Percentiles rank a stretch among this genome's conserved stretches.
Evolutionary conservation across 2,329 filamentous ascomycete genomes (phyloP).

Genomic region (Diaporthe citrichinensis): DNA sequence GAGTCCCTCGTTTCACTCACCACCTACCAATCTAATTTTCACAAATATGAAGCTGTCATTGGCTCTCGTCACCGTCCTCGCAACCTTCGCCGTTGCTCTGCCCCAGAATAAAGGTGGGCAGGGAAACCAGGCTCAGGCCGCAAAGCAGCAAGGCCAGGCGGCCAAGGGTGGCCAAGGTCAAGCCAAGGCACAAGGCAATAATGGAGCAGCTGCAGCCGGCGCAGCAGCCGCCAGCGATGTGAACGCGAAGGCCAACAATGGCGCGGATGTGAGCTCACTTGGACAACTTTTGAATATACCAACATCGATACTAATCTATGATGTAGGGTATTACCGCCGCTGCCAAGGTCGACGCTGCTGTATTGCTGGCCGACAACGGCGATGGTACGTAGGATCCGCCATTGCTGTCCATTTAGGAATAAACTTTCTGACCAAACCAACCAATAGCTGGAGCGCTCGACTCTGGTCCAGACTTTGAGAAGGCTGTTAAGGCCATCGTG

Average conservation of each 20-base stretch:
- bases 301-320: neutral
- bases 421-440: neutral
- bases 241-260: constrained; percentile 35
- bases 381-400: constrained; percentile 8
- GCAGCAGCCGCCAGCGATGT: constrained; percentile 8
- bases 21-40: neutral
- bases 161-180: constrained; percentile 6
- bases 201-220: neutral
- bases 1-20: neutral
- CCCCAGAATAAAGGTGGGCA: neutral
- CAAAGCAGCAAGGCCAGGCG: neutral
- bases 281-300: neutral
- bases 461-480: constrained; percentile 27
- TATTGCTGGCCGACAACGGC: constrained; percentile 23
- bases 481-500: constrained; percentile 28
- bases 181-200: constrained; percentile 8
- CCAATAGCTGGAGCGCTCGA: constrained; percentile 21
- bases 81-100: constrained; percentile 29
- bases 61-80: constrained; percentile 29
- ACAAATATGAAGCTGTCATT: constrained; percentile 30
- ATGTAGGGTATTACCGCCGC: constrained; percentile 26
- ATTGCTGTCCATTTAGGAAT: neutral
- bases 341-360: constrained; percentile 34
- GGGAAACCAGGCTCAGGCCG: neutral
- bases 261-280: neutral